Base-by-base conservation (phyloP, 805 yeast species). In the Starmerella riodocensis region DNA sequence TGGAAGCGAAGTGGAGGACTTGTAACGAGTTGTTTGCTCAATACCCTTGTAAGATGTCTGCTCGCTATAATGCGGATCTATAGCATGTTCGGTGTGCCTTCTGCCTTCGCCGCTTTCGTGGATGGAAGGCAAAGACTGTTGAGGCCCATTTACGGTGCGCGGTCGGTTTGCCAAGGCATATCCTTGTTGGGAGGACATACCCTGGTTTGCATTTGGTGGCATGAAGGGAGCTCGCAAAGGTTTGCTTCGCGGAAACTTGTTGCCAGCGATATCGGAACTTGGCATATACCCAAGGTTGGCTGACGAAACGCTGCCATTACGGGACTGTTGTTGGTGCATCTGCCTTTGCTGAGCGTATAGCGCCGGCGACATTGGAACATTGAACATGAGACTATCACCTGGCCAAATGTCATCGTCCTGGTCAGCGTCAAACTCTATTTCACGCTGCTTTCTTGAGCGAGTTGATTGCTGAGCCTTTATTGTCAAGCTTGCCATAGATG, bases 361-460 rank as follows among this genome's bases (percentile, higher is more conserved):
- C 0, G 78, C 68, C 34, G 73, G 76, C 0, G 79, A 66, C 37
- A 73, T 57, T 3, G 85, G 85, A 16, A 78, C 79, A 49, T 78
- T 76, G 57, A 63, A 77, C 42, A 76, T 69, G 18, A 69, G 63
- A 18, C 67, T 57, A 39, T 69, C 69, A 31, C 66, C 72, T 1
- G 74, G 74, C 30, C 73, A 57, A 41, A 71, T 70, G 42, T 71
- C 73, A 47, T 73, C 78, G 14, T 70, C 73, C 33, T 62, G 67
- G 14, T 59, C 56, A 29, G 58, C 57, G 6, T 60, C 65, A 39
- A 46, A 54, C 12, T 54, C 57, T 29, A 37, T 27, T 41, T 59
- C 62, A 20, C 61, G 53, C 45, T 59, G 60, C 32, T 50, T 52
- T 1, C 51, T 40, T 25, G 47, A 17, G 14, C 53, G 42, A 13